Evolutionary conservation across 192 early-diverging fungal genomes (phyloP).

Genomic region (Phycomyces nitens): DNA sequence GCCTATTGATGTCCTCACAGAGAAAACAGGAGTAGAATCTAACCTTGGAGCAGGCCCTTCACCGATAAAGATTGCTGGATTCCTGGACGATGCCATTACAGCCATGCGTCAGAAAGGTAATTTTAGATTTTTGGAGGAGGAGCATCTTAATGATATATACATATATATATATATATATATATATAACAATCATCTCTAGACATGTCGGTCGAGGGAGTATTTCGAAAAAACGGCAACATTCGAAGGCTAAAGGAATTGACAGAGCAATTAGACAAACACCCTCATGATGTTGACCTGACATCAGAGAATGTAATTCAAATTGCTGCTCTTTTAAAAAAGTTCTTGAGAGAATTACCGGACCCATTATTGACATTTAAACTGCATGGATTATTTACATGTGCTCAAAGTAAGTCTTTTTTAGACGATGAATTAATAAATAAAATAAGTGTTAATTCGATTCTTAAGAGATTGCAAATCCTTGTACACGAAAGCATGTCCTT

Average conservation of each 20-base stretch:
- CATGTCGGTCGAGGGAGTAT: conserved; percentile 89
- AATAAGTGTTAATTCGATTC: too few species aligned
- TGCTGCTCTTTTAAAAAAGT: conserved; percentile 94
- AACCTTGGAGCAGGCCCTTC: conserved; percentile 62
- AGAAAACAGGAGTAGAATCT: conserved; percentile 79
- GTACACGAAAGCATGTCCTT: conserved; percentile 59
- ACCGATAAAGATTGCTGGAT: conserved; percentile 71
- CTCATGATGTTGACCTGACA: conserved; percentile 57
- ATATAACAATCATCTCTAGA: conserved; percentile 27
- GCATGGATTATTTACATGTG: conserved; percentile 76
- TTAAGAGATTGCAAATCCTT: conserved; percentile 52
- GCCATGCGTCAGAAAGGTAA: conserved; percentile 73
- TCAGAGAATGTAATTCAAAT: conserved; percentile 84
- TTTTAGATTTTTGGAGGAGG: not conserved
- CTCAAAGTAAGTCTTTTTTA: conserved; percentile 52
- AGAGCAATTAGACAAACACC: conserved; percentile 83
- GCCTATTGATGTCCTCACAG: conserved; percentile 78
- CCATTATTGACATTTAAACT: conserved; percentile 89
- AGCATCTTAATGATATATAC: not conserved
- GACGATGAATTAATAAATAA: not conserved
- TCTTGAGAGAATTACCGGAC: conserved; percentile 92
- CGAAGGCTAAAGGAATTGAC: conserved; percentile 79
- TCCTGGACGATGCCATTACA: conserved; percentile 78
- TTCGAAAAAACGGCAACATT: conserved; percentile 98
- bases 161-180: too few species aligned